Conservation (phyloP, 2,329 filamentous ascomycete genomes). For the Metarhizium album region DNA sequence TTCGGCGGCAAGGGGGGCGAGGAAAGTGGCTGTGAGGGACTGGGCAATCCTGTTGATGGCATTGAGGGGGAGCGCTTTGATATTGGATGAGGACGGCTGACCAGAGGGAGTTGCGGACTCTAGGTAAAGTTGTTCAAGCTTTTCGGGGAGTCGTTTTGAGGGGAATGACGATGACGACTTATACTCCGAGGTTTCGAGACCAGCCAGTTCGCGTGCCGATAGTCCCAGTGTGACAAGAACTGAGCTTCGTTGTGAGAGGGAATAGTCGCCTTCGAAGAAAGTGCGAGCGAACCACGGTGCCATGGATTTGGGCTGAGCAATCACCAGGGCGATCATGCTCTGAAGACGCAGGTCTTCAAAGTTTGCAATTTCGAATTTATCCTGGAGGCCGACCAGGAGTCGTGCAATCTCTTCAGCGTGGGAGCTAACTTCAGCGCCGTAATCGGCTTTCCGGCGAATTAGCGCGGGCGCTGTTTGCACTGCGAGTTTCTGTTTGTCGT, state of each 20-base stretch:
- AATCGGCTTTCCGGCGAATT: constrained; percentile 79
- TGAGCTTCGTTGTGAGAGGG: constrained; percentile 69
- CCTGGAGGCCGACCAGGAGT: constrained; percentile 67
- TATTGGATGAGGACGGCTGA: constrained; percentile 14
- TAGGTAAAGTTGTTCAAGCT: constrained; percentile 62
- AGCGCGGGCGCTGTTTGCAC: constrained; percentile 65
- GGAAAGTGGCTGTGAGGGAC: constrained; percentile 58
- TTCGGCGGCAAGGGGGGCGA: constrained; percentile 69
- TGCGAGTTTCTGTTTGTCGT: constrained; percentile 73
- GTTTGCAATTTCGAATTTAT: constrained; percentile 70
- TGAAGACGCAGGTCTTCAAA: constrained; percentile 70
- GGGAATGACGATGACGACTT: constrained; percentile 52
- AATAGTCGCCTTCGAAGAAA: constrained; percentile 89
- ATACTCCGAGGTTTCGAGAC: constrained; percentile 51
- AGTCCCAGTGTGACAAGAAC: constrained; percentile 76
- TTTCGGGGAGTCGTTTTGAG: constrained; percentile 65
- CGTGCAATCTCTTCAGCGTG: constrained; percentile 74
- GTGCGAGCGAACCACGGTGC: constrained; percentile 74
- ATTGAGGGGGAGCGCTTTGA: constrained; percentile 43
- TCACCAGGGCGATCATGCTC: constrained; percentile 69
- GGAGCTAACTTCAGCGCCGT: constrained; percentile 78
- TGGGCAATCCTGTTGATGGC: constrained; percentile 59
- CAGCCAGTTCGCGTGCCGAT: constrained; percentile 73
- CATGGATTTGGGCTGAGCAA: constrained; percentile 66
- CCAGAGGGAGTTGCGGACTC: constrained; percentile 16